Conservation (phyloP, 2,329 filamentous ascomycete species). For the Corniculantispora saksenae region DNA sequence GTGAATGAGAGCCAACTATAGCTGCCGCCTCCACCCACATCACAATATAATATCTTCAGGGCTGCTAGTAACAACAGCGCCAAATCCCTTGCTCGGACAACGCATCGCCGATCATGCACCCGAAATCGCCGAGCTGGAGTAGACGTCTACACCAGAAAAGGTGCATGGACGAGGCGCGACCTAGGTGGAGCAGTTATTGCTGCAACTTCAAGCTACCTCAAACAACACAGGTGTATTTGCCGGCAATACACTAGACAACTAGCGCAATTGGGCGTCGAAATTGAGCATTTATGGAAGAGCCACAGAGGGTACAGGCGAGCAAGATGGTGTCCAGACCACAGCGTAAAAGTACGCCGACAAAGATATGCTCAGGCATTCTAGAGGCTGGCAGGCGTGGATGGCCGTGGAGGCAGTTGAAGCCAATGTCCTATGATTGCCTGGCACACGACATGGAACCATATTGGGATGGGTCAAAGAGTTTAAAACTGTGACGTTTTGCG, state of each 20-base stretch:
- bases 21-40: background rate
- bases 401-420: background rate
- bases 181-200: background rate
- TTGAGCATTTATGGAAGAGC: background rate
- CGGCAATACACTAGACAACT: background rate
- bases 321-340: background rate
- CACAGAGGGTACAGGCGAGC: background rate
- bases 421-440: background rate
- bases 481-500: background rate
- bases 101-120: background rate
- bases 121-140: background rate
- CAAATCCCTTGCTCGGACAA: background rate
- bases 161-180: no score
- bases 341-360: background rate
- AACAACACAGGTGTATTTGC: background rate
- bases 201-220: background rate
- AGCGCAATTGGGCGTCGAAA: background rate
- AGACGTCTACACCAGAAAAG: background rate
- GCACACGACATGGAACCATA: background rate
- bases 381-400: background rate
- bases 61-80: no score
- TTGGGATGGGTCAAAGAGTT: background rate
- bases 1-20: background rate
- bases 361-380: no score
- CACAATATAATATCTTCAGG: background rate